Base-by-base conservation (phyloP, 257 asterid species). In the Anisodus tanguticus region DNA sequence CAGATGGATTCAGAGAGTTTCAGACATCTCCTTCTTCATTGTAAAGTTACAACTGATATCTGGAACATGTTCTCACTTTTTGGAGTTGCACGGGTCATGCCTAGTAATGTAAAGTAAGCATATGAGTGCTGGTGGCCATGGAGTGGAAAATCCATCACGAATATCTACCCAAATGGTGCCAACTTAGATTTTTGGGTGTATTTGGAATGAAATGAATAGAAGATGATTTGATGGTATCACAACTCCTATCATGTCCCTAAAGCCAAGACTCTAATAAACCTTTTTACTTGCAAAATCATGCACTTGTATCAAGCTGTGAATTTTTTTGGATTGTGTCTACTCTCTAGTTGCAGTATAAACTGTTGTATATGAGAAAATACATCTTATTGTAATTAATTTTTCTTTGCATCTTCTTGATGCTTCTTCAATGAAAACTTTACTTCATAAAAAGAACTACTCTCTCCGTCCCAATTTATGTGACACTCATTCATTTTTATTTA, bases 271-370 rank as follows among this genome's bases (percentile, higher is more conserved):
- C 76, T 37, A 37, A 37, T 68, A 8, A 68, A 37, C 76, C 6
- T 37, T 6, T 37, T 68, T 37, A 15, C 26, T 68, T 68, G 76
- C 76, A 68, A 37, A 68, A 37, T 68, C 49, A 68, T 37, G 49
- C 76, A 68, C 51, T 67, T 15, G 76, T 6, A 68, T 68, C 76
- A 37, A 68, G 76, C 51, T 37, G 9, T 68, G 76, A 37, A 37
- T 12, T 41, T 41, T 41, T 41, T 41, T 41, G 45, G 45, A 41
- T 41, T 41, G 45, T 41, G 5, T 41, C 45, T 41, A 41, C 45
- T 41, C 45, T 41, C 45, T 41, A 4, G 45, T 63, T 10, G 26
- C 12, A 54, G 17, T 54, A 15, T 54, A 54, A 54, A 13, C 59
- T 12, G 17, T 54, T 13, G 59, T 54, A 54, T 54, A 54, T 54